Percentiles rank a stretch among this genome's conserved stretches.
These are phyloP conservation scores for Phytophthora sp. DNA, from an alignment of 352 stramenopile genomes.

Conservation along the genomic window DNA sequence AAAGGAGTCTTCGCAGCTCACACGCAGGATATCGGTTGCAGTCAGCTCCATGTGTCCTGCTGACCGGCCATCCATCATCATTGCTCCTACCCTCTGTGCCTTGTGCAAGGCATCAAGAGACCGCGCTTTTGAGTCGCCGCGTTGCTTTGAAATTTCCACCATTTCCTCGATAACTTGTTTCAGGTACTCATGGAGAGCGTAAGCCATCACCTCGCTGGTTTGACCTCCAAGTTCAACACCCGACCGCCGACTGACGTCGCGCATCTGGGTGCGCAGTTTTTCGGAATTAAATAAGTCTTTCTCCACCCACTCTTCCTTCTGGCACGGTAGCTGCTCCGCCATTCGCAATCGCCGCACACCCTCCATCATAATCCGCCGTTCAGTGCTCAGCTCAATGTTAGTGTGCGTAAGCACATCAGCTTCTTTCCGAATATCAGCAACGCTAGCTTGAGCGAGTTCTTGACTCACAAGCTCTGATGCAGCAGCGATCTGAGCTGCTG, in stretches of 20 bases:
- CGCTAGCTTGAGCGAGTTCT: conserved; percentile 67
- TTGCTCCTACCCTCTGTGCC: conserved; percentile 31
- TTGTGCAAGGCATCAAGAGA: conserved; percentile 58
- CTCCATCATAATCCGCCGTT: conserved; percentile 85
- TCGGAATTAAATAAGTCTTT: conserved; percentile 85
- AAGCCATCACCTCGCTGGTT: conserved; percentile 82
- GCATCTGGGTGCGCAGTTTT: conserved; percentile 66
- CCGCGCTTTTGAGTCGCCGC: conserved; percentile 58
- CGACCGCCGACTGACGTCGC: conserved; percentile 44
- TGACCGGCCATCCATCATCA: conserved; percentile 14
- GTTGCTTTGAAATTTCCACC: conserved; percentile 82
- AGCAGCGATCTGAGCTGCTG: conserved; percentile 32
- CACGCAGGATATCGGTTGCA: conserved; percentile 80
- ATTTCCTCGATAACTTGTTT: conserved; percentile 90
- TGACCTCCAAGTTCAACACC: conserved; percentile 62
- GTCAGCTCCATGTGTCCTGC: conserved; percentile 56
- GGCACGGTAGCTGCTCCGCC: conserved; percentile 59
- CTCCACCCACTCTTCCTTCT: conserved; percentile 81
- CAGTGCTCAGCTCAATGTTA: conserved; percentile 71
- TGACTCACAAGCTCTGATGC: conserved; percentile 39
- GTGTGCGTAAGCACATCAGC: conserved; percentile 88
- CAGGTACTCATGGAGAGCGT: conserved; percentile 84
- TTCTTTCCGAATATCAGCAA: conserved; percentile 80
- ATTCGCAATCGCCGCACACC: conserved; percentile 39
- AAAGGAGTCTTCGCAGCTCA: conserved; percentile 88